Evolutionary conservation across 768 basidiomycete genomes (phyloP), one percentile per base, ranked within the genome.

Genomic region (Mycena rosella): DNA sequence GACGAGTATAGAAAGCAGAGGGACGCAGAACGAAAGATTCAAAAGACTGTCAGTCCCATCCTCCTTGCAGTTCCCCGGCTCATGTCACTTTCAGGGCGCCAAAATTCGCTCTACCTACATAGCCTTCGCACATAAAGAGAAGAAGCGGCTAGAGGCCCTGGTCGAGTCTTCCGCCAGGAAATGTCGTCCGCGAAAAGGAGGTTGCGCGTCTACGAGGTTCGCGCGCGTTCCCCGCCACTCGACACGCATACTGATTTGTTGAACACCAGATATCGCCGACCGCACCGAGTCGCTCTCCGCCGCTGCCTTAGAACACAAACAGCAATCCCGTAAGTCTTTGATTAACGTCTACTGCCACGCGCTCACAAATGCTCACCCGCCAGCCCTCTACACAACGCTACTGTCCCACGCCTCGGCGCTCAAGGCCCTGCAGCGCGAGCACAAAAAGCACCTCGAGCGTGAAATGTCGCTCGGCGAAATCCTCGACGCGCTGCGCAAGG

Each of bases 61-160:
- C 26, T 58, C 40, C 11, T 7, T 22, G 5, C 48, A 24, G 65
- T 20, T 14, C 22, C 61, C 30, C 57, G 26, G 22, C 34, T 64
- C 36, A 68, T 45, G 32, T 61, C 17, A 26, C 62, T 17, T 24
- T 60, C 18, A 97, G 94, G 97, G 96, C 36, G 85, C 94, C 14
- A 98, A 98, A 84, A 94, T 98, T 69, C 91, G 97, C 51, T 86
- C 91, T 15, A 88, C 91, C 0, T 99, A 98, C 74, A 92, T 98
- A 71, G 82, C 89, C 8, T 95, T 90, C 72, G 97, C 96, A 1
- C 86, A 90, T 67, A 94, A 93, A 79, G 98, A 99, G 85, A 93
- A 93, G 86, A 89, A 85, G 67, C 90, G 94, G 13, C 78, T 99
- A 26, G 91, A 96, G 74, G 84, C 78, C 10, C 85, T 89, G 44